phyloP scores from a whole-genome alignment of 192 early-diverging fungal genomes.

The Coemansia sp. region DNA sequence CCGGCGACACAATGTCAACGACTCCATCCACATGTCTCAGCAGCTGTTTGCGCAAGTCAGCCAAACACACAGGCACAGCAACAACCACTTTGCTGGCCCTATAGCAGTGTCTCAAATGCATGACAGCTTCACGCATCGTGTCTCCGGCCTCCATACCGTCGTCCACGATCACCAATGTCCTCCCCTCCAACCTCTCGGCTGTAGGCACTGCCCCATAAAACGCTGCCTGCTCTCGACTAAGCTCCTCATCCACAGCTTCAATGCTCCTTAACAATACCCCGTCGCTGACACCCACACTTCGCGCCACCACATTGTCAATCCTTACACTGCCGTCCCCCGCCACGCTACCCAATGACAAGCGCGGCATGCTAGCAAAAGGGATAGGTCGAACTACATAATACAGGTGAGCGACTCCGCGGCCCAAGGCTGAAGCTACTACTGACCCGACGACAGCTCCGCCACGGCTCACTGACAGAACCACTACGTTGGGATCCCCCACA shows the following conservation, averaged over 20 bases:
- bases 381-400: constrained; percentile 49
- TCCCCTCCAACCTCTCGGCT: constrained; percentile 13
- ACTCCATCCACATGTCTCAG: constrained; percentile 40
- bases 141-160: constrained; percentile 58
- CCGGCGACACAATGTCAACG: constrained; percentile 52
- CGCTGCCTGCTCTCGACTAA: constrained; percentile 32
- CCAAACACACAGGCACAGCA: constrained; percentile 56
- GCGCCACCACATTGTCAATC: constrained; percentile 44
- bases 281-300: constrained; percentile 31
- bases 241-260: constrained; percentile 18
- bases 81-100: constrained; percentile 34
- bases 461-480: constrained; percentile 52
- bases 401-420: constrained; percentile 27
- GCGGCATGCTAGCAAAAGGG: constrained; percentile 38
- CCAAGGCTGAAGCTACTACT: constrained; percentile 31
- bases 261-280: constrained; percentile 20
- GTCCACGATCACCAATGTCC: constrained; percentile 54
- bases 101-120: constrained; percentile 51
- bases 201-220: constrained; percentile 20
- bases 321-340: constrained; percentile 55
- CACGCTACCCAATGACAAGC: constrained; percentile 57
- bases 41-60: constrained; percentile 52
- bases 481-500: constrained; percentile 19
- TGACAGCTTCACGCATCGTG: constrained; percentile 56
- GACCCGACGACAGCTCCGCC: constrained; percentile 55